Evolutionary conservation across 768 basidiomycete genomes (phyloP).

Genomic region (Pisolithus tinctorius): DNA sequence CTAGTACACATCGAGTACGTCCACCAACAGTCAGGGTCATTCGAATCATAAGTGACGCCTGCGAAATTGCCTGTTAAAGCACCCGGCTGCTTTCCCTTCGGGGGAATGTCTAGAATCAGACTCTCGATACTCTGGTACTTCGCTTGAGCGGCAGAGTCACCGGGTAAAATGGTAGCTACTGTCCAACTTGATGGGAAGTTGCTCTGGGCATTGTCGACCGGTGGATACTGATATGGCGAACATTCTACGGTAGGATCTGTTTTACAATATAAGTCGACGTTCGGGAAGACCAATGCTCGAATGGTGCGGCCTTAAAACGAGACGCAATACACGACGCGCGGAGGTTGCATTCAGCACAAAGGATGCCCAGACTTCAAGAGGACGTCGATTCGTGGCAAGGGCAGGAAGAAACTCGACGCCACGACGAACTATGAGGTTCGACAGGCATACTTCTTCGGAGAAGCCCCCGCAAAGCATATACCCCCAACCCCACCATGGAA

Average conservation of each 20-base stretch:
- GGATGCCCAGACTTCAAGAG: too few relatives aligned
- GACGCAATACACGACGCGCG: neutral
- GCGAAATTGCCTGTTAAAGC: neutral
- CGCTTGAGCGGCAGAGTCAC: slow-evolving; percentile 31
- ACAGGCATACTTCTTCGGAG: too few relatives aligned
- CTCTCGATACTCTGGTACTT: slow-evolving; percentile 34
- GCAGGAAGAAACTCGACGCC: too few relatives aligned
- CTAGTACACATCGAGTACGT: slow-evolving; percentile 32
- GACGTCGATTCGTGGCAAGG: too few relatives aligned
- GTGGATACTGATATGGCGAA: slow-evolving; percentile 33
- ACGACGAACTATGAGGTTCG: too few relatives aligned
- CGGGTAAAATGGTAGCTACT: slow-evolving; percentile 33
- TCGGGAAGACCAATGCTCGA: neutral
- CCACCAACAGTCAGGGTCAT: slow-evolving; percentile 31
- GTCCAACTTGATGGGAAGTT: slow-evolving; percentile 38
- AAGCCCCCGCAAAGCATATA: too few relatives aligned
- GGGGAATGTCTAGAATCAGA: slow-evolving; percentile 36
- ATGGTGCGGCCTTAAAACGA: neutral
- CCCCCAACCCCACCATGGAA: too few relatives aligned
- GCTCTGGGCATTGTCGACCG: slow-evolving; percentile 20
- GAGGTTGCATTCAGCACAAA: too few relatives aligned
- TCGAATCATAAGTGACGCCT: neutral
- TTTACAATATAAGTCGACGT: neutral
- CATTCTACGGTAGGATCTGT: slow-evolving; percentile 33
- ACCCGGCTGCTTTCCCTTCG: slow-evolving; percentile 22